A percentile compares a stretch with the other conserved stretches of the same genome.
Evolutionary conservation across 2,329 filamentous ascomycete species (phyloP).

Genomic region (Aureobasidium zeae): DNA sequence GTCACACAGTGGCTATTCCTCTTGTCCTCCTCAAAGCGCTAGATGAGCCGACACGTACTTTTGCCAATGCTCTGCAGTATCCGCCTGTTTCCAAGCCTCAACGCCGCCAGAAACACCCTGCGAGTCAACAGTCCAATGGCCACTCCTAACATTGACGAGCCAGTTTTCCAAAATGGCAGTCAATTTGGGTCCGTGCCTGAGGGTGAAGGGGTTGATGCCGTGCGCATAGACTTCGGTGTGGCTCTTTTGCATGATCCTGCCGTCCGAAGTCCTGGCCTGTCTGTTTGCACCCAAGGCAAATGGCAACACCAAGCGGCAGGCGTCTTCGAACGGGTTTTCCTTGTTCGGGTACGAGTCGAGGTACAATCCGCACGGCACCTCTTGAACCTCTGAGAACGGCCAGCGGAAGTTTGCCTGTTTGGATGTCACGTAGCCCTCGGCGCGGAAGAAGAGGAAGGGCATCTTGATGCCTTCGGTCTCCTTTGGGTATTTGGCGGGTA

Average conservation of each 20-base stretch:
- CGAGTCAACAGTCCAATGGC: conserved; percentile 27
- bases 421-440: conserved; percentile 25
- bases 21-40: background rate
- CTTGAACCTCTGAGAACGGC: conserved; percentile 26
- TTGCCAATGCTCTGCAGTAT: conserved; percentile 26
- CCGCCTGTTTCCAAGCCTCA: conserved; percentile 27
- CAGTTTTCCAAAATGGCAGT: conserved; percentile 27
- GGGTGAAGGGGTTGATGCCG: conserved; percentile 28
- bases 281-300: conserved; percentile 24
- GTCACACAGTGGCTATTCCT: too few species aligned
- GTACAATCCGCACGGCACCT: conserved; percentile 29
- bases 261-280: conserved; percentile 27
- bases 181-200: conserved; percentile 27
- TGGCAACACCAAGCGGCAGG: conserved; percentile 26
- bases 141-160: conserved; percentile 25
- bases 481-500: conserved; percentile 22
- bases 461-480: conserved; percentile 28
- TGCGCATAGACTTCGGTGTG: conserved; percentile 28
- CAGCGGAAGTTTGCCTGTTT: conserved; percentile 29
- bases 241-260: conserved; percentile 23
- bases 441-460: conserved; percentile 27
- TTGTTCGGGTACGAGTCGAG: conserved; percentile 28
- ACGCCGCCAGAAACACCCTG: conserved; percentile 26
- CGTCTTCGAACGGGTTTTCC: conserved; percentile 29
- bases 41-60: conserved; percentile 11